Conservation (phyloP, 768 basidiomycete genomes). For the Lactarius trivialis region DNA sequence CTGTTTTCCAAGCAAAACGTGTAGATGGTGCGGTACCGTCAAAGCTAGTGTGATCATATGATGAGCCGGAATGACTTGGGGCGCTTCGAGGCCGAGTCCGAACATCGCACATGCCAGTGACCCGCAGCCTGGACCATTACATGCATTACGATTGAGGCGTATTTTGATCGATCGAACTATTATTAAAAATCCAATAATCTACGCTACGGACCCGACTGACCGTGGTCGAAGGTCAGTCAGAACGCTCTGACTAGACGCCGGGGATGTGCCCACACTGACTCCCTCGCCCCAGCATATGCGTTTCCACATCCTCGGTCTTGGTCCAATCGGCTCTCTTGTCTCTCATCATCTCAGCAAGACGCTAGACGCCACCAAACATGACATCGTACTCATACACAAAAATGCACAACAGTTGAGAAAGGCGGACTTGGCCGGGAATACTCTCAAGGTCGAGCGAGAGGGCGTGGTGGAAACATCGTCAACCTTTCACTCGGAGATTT, state of each 20-base stretch:
- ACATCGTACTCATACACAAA: constrained; percentile 68
- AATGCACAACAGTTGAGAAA: constrained; percentile 34
- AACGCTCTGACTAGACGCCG: not conserved
- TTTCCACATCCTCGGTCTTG: constrained; percentile 72
- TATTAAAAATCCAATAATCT: too few relatives aligned
- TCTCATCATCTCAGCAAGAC: constrained; percentile 68
- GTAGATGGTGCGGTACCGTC: too few relatives aligned
- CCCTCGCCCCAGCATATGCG: constrained; percentile 42
- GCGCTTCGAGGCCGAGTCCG: not conserved
- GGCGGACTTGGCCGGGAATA: constrained; percentile 31
- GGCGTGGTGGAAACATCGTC: constrained; percentile 39
- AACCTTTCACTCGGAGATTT: constrained; percentile 48
- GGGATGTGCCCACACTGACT: not conserved
- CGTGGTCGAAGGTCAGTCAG: not conserved
- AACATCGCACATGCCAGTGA: not conserved
- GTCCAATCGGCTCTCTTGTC: constrained; percentile 77
- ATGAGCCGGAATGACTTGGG: not conserved
- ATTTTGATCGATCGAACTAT: too few relatives aligned
- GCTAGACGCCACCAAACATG: constrained; percentile 40
- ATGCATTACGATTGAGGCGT: too few relatives aligned
- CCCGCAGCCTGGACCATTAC: not conserved
- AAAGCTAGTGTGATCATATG: not conserved
- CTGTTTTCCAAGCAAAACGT: too few relatives aligned
- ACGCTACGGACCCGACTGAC: not conserved
- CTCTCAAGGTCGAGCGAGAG: constrained; percentile 43